phyloP scores from a whole-genome alignment of 2,329 filamentous ascomycete genomes.

The Ophiosphaerella korrae region DNA sequence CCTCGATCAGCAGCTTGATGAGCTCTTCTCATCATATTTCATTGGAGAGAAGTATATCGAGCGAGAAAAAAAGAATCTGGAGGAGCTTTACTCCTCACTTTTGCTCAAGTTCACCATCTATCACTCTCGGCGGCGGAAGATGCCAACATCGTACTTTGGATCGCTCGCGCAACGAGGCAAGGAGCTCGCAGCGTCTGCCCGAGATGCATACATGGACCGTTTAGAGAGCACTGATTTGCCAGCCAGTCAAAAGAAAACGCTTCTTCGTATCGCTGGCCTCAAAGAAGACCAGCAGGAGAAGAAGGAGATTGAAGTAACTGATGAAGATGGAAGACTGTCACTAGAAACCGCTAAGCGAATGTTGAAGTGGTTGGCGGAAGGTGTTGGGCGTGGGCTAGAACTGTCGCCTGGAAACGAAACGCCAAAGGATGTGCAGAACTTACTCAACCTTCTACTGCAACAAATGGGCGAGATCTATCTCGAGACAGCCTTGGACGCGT shows the following conservation, averaged over 20 bases:
- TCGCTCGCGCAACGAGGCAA: constrained; percentile 88
- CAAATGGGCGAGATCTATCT: constrained; percentile 86
- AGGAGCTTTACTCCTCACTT: constrained; percentile 86
- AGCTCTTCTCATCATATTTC: constrained; percentile 70
- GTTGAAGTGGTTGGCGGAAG: constrained; percentile 96
- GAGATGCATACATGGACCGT: constrained; percentile 87
- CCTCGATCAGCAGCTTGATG: constrained; percentile 70
- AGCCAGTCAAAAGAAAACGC: constrained; percentile 84
- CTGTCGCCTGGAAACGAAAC: constrained; percentile 87
- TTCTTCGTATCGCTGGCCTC: constrained; percentile 85
- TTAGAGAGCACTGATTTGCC: constrained; percentile 89
- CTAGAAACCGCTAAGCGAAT: constrained; percentile 93
- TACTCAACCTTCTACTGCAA: constrained; percentile 80
- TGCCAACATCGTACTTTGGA: constrained; percentile 88
- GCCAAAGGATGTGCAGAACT: constrained; percentile 86
- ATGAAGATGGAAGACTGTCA: constrained; percentile 84
- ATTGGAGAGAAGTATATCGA: constrained; percentile 69
- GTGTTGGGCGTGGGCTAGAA: constrained; percentile 87
- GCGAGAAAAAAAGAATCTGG: constrained; percentile 69
- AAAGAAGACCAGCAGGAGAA: constrained; percentile 75
- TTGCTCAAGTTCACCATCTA: constrained; percentile 98
- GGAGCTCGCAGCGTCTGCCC: constrained; percentile 83
- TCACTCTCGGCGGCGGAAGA: constrained; percentile 85
- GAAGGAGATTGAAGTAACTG: constrained; percentile 86
- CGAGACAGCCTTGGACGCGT: constrained; percentile 67